Conservation (phyloP, 805 yeast genomes). For the Priceomyces fermenticarens region DNA sequence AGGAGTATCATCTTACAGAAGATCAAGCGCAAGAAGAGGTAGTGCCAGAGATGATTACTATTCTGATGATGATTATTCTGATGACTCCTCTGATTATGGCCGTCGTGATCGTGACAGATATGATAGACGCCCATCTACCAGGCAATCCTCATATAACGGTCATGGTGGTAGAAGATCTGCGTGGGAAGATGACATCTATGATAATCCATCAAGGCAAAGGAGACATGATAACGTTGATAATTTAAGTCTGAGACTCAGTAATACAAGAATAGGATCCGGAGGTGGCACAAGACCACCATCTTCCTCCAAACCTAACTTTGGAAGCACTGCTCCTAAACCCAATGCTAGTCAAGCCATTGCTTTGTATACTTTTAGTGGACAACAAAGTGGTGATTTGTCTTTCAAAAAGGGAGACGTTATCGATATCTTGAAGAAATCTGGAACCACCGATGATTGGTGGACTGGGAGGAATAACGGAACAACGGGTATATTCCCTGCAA, state of each 20-base stretch:
- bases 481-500: conserved; percentile 96
- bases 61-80: conserved; percentile 38
- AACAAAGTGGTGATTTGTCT: conserved; percentile 88
- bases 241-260: conserved; percentile 33
- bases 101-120: conserved; percentile 7
- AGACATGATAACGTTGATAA: conserved; percentile 30
- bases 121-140: conserved; percentile 12
- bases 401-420: conserved; percentile 94
- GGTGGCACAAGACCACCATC: conserved; percentile 38
- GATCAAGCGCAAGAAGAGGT: conserved; percentile 14
- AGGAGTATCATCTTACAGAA: conserved; percentile 24
- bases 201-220: conserved; percentile 38
- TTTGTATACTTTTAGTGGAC: conserved; percentile 82
- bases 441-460: conserved; percentile 98
- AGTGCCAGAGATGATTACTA: conserved; percentile 24
- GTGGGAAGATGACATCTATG: conserved; percentile 91
- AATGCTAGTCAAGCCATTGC: conserved; percentile 83
- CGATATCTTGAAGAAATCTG: conserved; percentile 79
- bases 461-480: conserved; percentile 82
- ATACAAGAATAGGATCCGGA: conserved; percentile 22
- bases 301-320: conserved; percentile 39
- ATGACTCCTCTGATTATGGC: conserved; percentile 33
- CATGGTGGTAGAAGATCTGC: conserved; percentile 34
- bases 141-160: conserved; percentile 8
- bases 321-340: conserved; percentile 29